These are phyloP conservation scores for Karstenula rhodostoma DNA, from an alignment of 2,329 filamentous ascomycete genomes.

Conservation along the genomic window DNA sequence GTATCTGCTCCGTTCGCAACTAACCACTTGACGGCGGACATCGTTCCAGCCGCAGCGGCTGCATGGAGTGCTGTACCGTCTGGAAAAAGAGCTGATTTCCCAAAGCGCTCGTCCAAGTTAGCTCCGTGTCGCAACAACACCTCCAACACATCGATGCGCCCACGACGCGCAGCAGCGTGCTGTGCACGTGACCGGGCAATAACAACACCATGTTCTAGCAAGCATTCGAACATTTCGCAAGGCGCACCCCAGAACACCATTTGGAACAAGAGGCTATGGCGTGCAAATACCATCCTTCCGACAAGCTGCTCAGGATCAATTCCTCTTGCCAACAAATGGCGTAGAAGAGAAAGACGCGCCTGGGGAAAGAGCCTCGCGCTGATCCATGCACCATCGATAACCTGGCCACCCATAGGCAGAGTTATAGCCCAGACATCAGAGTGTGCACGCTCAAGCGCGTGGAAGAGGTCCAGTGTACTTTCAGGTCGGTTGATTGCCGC, in stretches of 20 bases:
- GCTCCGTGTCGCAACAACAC: constrained; percentile 14
- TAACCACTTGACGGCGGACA: constrained; percentile 1
- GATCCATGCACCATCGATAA: background rate
- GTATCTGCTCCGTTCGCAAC: constrained; percentile 11
- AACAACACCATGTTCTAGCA: constrained; percentile 13
- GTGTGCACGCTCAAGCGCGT: constrained; percentile 1
- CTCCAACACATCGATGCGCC: constrained; percentile 14
- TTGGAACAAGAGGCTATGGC: background rate
- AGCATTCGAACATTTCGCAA: constrained; percentile 13
- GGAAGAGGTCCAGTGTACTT: constrained; percentile 9
- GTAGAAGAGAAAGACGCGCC: constrained; percentile 6
- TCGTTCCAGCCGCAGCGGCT: constrained; percentile 4
- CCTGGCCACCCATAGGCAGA: constrained; percentile 1
- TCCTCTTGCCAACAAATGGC: constrained; percentile 11
- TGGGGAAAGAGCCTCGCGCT: constrained; percentile 1
- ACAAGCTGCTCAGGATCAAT: constrained; percentile 11
- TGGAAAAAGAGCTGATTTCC: background rate
- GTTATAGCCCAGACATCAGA: constrained; percentile 3
- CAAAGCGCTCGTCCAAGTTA: constrained; percentile 10
- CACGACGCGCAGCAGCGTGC: constrained; percentile 10
- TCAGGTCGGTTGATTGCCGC: background rate
- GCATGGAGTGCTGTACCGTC: constrained; percentile 13
- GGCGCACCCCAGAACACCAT: constrained; percentile 1
- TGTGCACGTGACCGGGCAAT: constrained; percentile 7
- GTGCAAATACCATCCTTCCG: background rate